These are phyloP conservation scores for Eucalyptus decipiens DNA, from an alignment of 345 rosid genomes.

Conservation along the genomic window DNA sequence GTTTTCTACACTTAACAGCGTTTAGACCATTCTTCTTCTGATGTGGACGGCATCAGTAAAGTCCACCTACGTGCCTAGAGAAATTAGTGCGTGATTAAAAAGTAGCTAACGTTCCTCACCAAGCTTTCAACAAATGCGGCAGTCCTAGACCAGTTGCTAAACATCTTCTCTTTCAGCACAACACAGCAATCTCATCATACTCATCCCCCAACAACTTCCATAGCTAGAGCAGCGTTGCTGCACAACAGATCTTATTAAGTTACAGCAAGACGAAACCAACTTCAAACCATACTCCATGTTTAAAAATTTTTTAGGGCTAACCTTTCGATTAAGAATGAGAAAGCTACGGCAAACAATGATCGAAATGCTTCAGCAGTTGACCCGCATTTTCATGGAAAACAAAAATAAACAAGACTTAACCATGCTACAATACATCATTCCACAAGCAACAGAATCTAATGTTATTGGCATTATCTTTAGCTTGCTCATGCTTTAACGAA, in stretches of 20 bases:
- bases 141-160: neutral
- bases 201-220: neutral
- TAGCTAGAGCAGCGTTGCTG: neutral
- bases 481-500: neutral
- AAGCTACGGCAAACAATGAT: neutral
- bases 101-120: neutral
- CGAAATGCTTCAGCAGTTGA: neutral
- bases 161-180: neutral
- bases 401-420: neutral
- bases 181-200: neutral
- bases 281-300: neutral
- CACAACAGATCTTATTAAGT: neutral
- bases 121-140: neutral
- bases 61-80: neutral
- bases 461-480: neutral
- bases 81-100: neutral
- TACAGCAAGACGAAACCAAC: neutral
- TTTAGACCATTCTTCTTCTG: neutral
- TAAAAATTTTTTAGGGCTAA: neutral
- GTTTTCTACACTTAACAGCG: neutral
- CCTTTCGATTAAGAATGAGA: neutral
- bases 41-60: neutral
- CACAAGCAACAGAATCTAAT: neutral
- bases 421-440: neutral
- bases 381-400: neutral